phyloP scores from a whole-genome alignment of 169 alveolate genomes.

The Besnoitia besnoiti region DNA sequence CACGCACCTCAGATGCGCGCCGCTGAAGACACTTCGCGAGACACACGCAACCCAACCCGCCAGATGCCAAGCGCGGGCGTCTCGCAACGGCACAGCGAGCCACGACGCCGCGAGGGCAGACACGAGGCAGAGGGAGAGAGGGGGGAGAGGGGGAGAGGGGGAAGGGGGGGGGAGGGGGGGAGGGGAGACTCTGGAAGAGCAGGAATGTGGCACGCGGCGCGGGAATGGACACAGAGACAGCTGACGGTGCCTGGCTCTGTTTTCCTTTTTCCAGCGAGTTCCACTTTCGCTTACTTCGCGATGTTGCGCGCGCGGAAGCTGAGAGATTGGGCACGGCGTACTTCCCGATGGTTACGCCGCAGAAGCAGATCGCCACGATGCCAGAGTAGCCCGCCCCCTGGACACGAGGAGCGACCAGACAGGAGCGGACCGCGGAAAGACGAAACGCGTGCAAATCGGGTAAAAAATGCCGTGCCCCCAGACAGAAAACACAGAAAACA shows the following conservation, averaged over 20 bases:
- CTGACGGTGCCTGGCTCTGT: not conserved
- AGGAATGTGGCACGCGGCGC: not conserved
- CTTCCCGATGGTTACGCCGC: constrained; percentile 69
- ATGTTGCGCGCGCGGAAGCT: constrained; percentile 35
- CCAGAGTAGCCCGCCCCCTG: constrained; percentile 61
- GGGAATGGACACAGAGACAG: not conserved
- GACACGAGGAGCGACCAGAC: not conserved
- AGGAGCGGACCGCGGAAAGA: not conserved
- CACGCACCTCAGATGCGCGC: no score
- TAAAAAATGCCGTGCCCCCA: not conserved
- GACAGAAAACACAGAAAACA: not conserved
- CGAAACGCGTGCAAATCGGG: not conserved
- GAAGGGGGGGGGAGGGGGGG: not conserved
- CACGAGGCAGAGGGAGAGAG: no score
- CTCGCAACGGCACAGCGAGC: no score
- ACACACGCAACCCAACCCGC: no score
- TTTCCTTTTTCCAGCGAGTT: not conserved
- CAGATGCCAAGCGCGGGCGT: no score
- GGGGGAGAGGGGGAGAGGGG: not conserved
- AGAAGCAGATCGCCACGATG: constrained; percentile 70
- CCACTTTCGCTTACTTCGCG: constrained; percentile 24
- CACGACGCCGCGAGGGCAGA: no score
- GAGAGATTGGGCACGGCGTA: constrained; percentile 68
- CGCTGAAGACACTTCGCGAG: no score
- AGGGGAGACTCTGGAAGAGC: not conserved